Percentiles rank a stretch among this genome's conserved stretches.
phyloP scores from a whole-genome alignment of 345 rosid species.

The Mallotus nudiflorus region DNA sequence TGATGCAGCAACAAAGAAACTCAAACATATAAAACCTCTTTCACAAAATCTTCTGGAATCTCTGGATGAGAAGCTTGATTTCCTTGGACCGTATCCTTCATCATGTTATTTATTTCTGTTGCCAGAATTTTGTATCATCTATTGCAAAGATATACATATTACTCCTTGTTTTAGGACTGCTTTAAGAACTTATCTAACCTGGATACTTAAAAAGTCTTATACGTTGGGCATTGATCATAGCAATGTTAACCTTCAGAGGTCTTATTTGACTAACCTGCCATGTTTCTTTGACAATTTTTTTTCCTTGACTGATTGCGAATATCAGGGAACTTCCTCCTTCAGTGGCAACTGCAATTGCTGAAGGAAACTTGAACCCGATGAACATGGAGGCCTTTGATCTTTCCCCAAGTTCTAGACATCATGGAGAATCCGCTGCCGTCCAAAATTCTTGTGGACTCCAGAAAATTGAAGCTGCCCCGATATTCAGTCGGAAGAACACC shows the following conservation, averaged over 20 bases:
- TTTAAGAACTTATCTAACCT: too few species aligned
- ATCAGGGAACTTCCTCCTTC: conserved; percentile 72
- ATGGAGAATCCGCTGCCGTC: conserved; percentile 11
- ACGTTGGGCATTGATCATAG: too few species aligned
- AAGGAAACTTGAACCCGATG: conserved; percentile 67
- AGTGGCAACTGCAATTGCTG: conserved; percentile 69
- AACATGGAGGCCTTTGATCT: conserved; percentile 68
- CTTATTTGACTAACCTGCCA: background rate
- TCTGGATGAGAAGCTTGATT: conserved; percentile 59
- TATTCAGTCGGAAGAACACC: conserved; percentile 24
- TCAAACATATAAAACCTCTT: conserved; percentile 66
- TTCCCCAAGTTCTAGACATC: conserved; percentile 25
- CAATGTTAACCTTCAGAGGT: too few species aligned
- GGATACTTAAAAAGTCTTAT: too few species aligned
- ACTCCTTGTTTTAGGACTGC: conserved; percentile 1
- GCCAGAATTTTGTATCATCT: background rate
- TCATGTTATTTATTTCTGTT: background rate
- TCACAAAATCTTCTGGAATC: conserved; percentile 46
- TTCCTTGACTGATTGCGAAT: conserved; percentile 32
- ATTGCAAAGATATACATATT: background rate
- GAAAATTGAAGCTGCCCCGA: conserved; percentile 28
- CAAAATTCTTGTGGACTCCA: conserved; percentile 22
- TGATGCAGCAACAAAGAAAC: conserved; percentile 49
- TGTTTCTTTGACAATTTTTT: background rate
- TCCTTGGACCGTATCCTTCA: conserved; percentile 92